Percentiles rank a stretch among this genome's conserved stretches.
phyloP scores from a whole-genome alignment of 352 stramenopile genomes.

The Globisporangium polare region DNA sequence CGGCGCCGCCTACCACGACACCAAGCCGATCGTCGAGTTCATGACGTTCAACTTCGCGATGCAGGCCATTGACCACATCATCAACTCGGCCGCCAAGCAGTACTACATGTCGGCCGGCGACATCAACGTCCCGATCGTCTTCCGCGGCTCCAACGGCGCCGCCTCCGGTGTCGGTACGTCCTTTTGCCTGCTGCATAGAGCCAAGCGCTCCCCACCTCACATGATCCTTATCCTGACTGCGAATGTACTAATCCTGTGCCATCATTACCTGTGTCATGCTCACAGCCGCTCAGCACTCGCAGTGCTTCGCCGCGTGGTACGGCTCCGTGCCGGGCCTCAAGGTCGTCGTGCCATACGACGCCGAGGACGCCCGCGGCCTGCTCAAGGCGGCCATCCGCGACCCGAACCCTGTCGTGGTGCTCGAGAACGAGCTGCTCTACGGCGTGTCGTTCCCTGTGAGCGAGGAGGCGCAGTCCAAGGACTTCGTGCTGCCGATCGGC shows the following conservation, averaged over 20 bases:
- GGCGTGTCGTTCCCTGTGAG: conserved; percentile 96
- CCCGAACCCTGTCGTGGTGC: conserved; percentile 98
- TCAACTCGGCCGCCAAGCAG: conserved; percentile 99
- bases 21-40: conserved; percentile 99
- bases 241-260: background rate
- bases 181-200: background rate
- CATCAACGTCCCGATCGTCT: conserved; percentile 98
- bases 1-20: conserved; percentile 95
- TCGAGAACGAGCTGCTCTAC: conserved; percentile 99
- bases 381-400: conserved; percentile 99
- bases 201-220: background rate
- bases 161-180: conserved; percentile 92
- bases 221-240: background rate
- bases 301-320: conserved; percentile 99
- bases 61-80: conserved; percentile 99
- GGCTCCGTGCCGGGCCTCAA: conserved; percentile 97
- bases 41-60: conserved; percentile 99
- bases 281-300: conserved; percentile 96
- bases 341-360: conserved; percentile 96
- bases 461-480: conserved; percentile 95
- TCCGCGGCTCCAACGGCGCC: conserved; percentile 98
- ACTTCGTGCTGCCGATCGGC: conserved; percentile 98
- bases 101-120: conserved; percentile 99
- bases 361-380: conserved; percentile 97
- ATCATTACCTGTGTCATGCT: conserved; percentile 1